phyloP scores from a whole-genome alignment of 2,329 filamentous ascomycete genomes.

The Botrytis porri region DNA sequence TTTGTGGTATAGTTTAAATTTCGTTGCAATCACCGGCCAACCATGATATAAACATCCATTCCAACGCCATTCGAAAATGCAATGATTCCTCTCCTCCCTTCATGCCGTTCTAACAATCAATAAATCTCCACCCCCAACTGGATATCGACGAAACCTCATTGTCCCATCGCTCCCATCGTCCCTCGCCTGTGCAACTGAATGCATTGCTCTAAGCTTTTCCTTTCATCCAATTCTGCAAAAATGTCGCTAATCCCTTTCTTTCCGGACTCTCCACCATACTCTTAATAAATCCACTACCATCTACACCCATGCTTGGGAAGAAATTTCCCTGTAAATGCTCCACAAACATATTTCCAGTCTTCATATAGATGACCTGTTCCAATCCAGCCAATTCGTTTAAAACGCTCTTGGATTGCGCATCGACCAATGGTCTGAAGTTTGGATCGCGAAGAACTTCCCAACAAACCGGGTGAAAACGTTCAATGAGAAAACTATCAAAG shows the following conservation, averaged over 20 bases:
- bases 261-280: slow-evolving; percentile 57
- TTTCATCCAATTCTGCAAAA: slow-evolving; percentile 58
- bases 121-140: not conserved
- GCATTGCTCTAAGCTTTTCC: slow-evolving; percentile 26
- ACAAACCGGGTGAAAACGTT: slow-evolving; percentile 81
- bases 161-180: not conserved
- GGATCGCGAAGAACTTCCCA: slow-evolving; percentile 84
- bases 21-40: slow-evolving; percentile 9
- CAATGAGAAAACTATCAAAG: slow-evolving; percentile 88
- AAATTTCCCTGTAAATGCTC: slow-evolving; percentile 62
- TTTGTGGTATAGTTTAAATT: slow-evolving; percentile 15
- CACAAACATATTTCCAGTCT: slow-evolving; percentile 81
- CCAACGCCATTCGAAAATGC: slow-evolving; percentile 17
- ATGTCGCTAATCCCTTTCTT: slow-evolving; percentile 61
- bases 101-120: not conserved
- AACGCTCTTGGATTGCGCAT: slow-evolving; percentile 85
- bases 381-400: slow-evolving; percentile 82
- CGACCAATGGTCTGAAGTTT: slow-evolving; percentile 72
- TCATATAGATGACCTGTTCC: slow-evolving; percentile 86
- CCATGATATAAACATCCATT: slow-evolving; percentile 11
- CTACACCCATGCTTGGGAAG: slow-evolving; percentile 62
- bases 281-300: slow-evolving; percentile 58
- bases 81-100: slow-evolving; percentile 6
- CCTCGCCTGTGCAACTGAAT: not conserved
- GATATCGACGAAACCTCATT: not conserved